Percentiles rank a stretch among this genome's conserved stretches.
phyloP scores from a whole-genome alignment of 106 monocot genomes.

The Allium fistulosum region DNA sequence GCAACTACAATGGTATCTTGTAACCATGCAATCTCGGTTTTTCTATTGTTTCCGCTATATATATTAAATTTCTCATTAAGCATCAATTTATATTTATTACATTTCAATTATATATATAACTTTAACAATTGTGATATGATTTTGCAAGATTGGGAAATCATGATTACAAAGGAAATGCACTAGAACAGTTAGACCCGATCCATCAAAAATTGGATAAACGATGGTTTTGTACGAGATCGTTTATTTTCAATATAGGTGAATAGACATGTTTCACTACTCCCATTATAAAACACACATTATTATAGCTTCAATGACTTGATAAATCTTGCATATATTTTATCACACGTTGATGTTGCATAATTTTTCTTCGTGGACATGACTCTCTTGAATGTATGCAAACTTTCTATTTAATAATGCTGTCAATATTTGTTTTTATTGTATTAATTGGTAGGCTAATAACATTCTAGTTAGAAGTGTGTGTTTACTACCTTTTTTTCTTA shows the following conservation, averaged over 20 bases:
- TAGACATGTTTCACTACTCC: too few relatives aligned
- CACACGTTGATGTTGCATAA: constrained; percentile 25
- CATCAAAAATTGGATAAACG: constrained; percentile 35
- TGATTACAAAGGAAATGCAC: constrained; percentile 44
- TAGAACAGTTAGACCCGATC: constrained; percentile 33
- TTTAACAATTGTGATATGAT: not conserved
- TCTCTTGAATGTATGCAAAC: constrained; percentile 27
- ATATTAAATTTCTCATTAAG: not conserved
- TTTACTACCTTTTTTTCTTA: too few relatives aligned
- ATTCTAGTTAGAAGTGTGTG: not conserved
- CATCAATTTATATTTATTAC: not conserved
- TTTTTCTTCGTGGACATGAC: constrained; percentile 59
- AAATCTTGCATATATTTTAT: not conserved
- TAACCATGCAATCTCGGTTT: constrained; percentile 1
- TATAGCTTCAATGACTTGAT: not conserved
- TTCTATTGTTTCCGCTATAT: not conserved
- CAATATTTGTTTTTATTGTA: too few relatives aligned
- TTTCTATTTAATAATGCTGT: not conserved
- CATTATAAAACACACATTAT: too few relatives aligned
- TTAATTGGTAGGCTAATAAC: too few relatives aligned
- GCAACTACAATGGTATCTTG: constrained; percentile 51
- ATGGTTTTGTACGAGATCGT: constrained; percentile 68
- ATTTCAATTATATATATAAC: not conserved
- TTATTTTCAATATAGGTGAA: constrained; percentile 44
- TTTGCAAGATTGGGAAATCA: constrained; percentile 51